Conservation (phyloP, 306 rosid genomes). For the Begonia fuchsioides region DNA sequence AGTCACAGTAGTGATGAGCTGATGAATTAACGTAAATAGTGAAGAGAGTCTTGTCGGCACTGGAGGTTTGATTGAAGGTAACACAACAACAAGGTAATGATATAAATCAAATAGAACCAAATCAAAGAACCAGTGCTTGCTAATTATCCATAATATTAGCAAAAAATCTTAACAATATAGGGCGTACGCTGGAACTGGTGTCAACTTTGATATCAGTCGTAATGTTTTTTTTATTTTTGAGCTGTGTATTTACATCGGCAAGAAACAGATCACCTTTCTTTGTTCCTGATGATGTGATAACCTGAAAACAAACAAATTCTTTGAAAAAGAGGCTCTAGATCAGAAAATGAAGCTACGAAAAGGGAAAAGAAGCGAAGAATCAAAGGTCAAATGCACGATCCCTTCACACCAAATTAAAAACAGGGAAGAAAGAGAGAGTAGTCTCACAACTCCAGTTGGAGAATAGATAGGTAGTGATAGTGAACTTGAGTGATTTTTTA, state of each 20-base stretch:
- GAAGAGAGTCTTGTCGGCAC: too few relatives aligned
- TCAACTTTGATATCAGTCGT: constrained; percentile 73
- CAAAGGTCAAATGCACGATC: too few relatives aligned
- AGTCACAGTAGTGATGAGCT: constrained; percentile 54
- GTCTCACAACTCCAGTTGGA: constrained; percentile 59
- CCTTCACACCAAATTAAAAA: not conserved
- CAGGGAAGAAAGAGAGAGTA: not conserved
- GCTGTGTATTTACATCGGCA: constrained; percentile 61
- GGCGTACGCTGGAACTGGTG: constrained; percentile 42
- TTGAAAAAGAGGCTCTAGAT: constrained; percentile 2
- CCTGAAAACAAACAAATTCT: constrained; percentile 20
- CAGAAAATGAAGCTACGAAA: not conserved
- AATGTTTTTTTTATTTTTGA: constrained; percentile 55
- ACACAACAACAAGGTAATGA: too few relatives aligned
- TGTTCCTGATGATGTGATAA: constrained; percentile 48
- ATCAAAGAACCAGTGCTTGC: too few relatives aligned
- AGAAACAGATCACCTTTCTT: constrained; percentile 48
- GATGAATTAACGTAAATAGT: constrained; percentile 5
- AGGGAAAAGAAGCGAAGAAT: too few relatives aligned
- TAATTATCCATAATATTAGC: too few relatives aligned
- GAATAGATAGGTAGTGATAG: constrained; percentile 63
- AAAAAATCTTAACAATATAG: too few relatives aligned
- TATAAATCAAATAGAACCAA: too few relatives aligned
- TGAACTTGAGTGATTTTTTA: too few relatives aligned
- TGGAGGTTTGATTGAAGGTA: too few relatives aligned